Conservation (phyloP, 1,284 basidiomycete genomes). For the Acaromyces ingoldii region DNA sequence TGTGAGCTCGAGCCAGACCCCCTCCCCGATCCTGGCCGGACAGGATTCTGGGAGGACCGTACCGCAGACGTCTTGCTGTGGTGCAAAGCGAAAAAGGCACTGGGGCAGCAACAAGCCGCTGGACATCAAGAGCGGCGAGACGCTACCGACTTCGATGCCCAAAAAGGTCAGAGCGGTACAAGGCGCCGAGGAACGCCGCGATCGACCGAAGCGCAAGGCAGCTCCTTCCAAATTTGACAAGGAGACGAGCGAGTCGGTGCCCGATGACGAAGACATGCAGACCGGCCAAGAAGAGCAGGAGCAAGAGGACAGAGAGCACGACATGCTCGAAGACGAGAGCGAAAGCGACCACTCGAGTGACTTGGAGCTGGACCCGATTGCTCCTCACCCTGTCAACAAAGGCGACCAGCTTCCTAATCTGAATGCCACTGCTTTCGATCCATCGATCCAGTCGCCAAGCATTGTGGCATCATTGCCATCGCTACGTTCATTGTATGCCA, state of each 20-base stretch:
- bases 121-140: neutral
- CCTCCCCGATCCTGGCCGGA: neutral
- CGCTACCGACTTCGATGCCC: neutral
- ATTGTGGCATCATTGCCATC: no score
- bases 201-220: neutral
- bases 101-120: conserved; percentile 28
- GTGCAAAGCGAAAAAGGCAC: conserved; percentile 12
- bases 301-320: no score
- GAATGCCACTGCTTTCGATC: no score
- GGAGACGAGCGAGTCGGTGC: no score
- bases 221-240: neutral
- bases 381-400: no score
- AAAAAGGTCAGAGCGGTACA: neutral
- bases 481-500: no score
- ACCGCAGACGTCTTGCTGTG: neutral
- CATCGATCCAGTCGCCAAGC: no score
- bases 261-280: neutral
- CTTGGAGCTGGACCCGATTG: no score
- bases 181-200: neutral
- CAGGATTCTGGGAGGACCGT: neutral
- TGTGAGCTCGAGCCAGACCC: neutral
- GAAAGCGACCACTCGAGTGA: no score
- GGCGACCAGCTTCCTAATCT: no score
- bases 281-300: neutral
- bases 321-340: no score